Evolutionary conservation across 1,284 basidiomycete species (phyloP), one percentile per base, ranked within the genome.

Genomic region (Tremellales sp.): DNA sequence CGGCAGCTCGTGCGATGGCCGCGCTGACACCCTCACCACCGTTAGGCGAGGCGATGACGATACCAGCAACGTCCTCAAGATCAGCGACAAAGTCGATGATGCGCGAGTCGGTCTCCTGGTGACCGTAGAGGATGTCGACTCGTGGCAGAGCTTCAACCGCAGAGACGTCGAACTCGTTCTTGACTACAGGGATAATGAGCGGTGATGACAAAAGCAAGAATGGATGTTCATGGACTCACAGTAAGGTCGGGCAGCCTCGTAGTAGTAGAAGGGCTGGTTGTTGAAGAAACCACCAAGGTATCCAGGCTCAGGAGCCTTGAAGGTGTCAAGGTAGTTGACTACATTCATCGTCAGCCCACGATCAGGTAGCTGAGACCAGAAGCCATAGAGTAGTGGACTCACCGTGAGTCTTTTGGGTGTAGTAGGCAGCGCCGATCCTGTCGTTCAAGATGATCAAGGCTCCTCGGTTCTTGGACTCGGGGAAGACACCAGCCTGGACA

Each of bases 361-460:
- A 24, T 15, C 5, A 12, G 6, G 17, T 25, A 24, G 25, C 11
- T 17, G 17, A 21, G 22, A 40, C 3, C 19, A 23, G 11, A 8
- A 31, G 29, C 29, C 8, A 31, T 8, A 31, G 15, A 15, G 15
- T 8, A 31, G 29, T 31, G 29, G 6, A 36, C 33, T 5, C 19
- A 33, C 53, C 45, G 46, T 70, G 56, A 22, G 59, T 67, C 55
- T 71, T 71, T 42, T 52, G 49, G 17, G 62, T 62, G 49, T 67
- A 71, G 33, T 49, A 66, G 1, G 65, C 67, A 2, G 55, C 48
- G 17, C 57, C 58, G 45, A 72, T 65, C 13, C 67, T 54, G 48
- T 73, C 69, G 51, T 70, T 71, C 37, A 70, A 52, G 13, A 61
- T 58, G 44, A 71, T 54, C 43, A 70, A 48, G 1, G 61, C 58